These are phyloP conservation scores for Bromus sterilis DNA, from an alignment of 176 grass and related monocot genomes.

Conservation along the genomic window DNA sequence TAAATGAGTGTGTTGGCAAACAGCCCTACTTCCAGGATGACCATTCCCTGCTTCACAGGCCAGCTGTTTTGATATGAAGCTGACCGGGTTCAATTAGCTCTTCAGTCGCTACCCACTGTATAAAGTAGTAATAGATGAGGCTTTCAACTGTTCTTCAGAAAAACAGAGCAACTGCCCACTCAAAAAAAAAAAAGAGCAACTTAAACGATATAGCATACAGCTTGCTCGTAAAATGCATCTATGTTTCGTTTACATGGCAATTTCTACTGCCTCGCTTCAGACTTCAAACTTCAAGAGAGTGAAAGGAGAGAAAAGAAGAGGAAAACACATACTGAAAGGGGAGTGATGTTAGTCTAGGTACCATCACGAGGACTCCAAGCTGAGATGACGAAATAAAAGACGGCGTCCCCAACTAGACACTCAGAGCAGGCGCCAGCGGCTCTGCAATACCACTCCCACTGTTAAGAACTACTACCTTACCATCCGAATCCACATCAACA, in stretches of 20 bases:
- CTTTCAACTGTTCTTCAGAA: constrained; percentile 15
- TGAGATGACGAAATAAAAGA: background rate
- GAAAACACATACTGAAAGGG: background rate
- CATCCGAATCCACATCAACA: constrained; percentile 81
- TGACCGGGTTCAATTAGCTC: background rate
- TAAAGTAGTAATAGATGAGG: constrained; percentile 3
- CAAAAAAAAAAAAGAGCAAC: too few species aligned
- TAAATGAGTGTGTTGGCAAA: constrained; percentile 22
- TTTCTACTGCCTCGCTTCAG: constrained; percentile 15
- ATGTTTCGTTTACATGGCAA: background rate
- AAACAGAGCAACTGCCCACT: constrained; percentile 15
- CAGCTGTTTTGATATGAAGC: background rate
- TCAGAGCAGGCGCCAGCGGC: constrained; percentile 31
- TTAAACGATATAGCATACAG: background rate
- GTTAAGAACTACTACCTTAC: constrained; percentile 72
- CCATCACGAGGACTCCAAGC: constrained; percentile 2
- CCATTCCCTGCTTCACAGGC: background rate
- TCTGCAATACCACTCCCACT: constrained; percentile 50
- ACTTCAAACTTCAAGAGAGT: background rate
- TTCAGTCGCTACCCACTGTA: constrained; percentile 11
- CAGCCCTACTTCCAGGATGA: constrained; percentile 5
- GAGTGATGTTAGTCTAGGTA: background rate
- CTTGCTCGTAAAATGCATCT: background rate
- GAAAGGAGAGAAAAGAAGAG: background rate
- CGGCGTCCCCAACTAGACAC: constrained; percentile 12